Conservation (phyloP, 2,329 filamentous ascomycete genomes). For the Blumeria hordei region DNA sequence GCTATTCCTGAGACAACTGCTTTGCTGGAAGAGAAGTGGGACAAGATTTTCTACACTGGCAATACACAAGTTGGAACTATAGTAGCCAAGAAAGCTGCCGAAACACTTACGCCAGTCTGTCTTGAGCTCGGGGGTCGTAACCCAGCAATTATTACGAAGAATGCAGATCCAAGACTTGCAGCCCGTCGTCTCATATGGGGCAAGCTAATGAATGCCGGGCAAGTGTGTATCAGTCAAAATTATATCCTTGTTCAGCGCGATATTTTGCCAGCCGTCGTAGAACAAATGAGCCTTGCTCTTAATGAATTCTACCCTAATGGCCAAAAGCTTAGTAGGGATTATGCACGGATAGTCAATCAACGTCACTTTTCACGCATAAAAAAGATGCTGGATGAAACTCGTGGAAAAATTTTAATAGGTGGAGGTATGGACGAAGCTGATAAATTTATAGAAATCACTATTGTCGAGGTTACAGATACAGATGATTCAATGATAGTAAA, state of each 20-base stretch:
- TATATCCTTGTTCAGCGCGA: constrained; percentile 66
- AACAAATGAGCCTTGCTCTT: constrained; percentile 45
- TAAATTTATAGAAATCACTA: constrained; percentile 73
- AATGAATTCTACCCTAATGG: constrained; percentile 69
- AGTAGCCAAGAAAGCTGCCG: constrained; percentile 70
- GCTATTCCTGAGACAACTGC: constrained; percentile 56
- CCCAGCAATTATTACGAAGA: constrained; percentile 73
- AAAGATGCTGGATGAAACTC: constrained; percentile 65
- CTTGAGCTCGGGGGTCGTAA: constrained; percentile 84
- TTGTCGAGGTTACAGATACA: constrained; percentile 55
- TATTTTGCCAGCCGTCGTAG: constrained; percentile 46
- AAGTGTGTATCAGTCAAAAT: constrained; percentile 84
- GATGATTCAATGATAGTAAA: constrained; percentile 59
- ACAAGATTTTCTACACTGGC: constrained; percentile 96
- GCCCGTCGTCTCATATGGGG: constrained; percentile 72
- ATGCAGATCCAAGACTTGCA: constrained; percentile 56
- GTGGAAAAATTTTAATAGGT: constrained; percentile 68
- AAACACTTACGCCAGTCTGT: constrained; percentile 64
- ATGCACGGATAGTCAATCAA: constrained; percentile 57
- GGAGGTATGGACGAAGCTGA: constrained; percentile 59
- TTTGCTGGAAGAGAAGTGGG: constrained; percentile 73
- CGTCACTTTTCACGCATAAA: constrained; percentile 63
- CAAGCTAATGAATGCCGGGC: constrained; percentile 67
- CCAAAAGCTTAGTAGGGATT: constrained; percentile 53
- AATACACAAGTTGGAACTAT: constrained; percentile 58